Evolutionary conservation across 176 grass and related monocot genomes (phyloP), one percentile per base, ranked within the genome.

Genomic region (Chrysopogon serrulatus): DNA sequence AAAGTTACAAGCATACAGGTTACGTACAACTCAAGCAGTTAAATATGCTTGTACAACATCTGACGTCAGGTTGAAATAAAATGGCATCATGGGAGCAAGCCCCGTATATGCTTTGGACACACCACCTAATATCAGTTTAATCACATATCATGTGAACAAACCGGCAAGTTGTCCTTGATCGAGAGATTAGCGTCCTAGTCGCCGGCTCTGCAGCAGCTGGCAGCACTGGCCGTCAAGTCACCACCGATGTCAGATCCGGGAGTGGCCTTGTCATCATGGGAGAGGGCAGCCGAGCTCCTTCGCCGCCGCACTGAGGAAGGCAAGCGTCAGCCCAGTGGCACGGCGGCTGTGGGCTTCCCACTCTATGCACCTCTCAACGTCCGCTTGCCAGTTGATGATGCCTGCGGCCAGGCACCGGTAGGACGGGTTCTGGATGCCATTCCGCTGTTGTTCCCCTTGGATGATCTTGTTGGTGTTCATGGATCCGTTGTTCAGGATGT

Each of bases 261-360:
- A 44, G 36, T 23, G 81, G 76, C 68, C 28, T 11, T 34, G 33
- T 90, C 90, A 95, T 57, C 91, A 94, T 65, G 86, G 44, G 53
- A 94, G 77, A 15, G 88, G 91, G 66, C 91, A 99, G 39, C 97
- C 97, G 33, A 99, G 92, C 62, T 99, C 90, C 26, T 86, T 91
- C 2, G 97, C 91, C 19, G 97, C 93, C 6, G 82, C 37, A 7
- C 39, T 67, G 65, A 99, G 93, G 59, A 94, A 94, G 76, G 84
- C 72, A 2, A 99, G 97, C 3, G 93, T 94, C 79, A 92, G 77
- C 36, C 97, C 93, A 5, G 91, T 94, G n/a, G 91, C 78, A 1
- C 84, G 91, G 51, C 97, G 92, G 90, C 86, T 99, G 53, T 87
- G 91, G 45, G 93, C 90, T 88, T 99, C 97, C 97, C 97, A 99